Conservation (phyloP, 2,329 filamentous ascomycete species). For the Penicillium glabrum region DNA sequence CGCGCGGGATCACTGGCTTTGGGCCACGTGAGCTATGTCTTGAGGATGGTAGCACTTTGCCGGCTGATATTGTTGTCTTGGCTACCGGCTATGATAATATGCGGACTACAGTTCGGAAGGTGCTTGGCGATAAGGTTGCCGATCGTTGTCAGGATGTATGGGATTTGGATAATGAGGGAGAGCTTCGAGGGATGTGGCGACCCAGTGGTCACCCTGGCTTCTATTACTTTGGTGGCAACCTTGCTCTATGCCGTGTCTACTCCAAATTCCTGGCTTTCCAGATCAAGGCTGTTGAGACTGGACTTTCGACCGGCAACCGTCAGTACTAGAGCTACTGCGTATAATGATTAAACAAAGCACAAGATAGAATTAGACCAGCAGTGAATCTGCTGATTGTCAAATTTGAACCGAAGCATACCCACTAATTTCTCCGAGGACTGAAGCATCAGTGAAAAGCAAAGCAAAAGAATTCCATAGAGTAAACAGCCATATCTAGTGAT, state of each 20-base stretch:
- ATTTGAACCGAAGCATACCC: not conserved
- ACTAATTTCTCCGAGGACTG: no score
- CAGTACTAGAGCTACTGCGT: not conserved
- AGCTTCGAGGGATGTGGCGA: slow-evolving; percentile 58
- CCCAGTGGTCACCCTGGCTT: slow-evolving; percentile 63
- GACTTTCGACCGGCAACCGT: slow-evolving; percentile 25
- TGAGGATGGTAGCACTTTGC: slow-evolving; percentile 56
- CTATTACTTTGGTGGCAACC: slow-evolving; percentile 66
- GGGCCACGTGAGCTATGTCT: slow-evolving; percentile 49
- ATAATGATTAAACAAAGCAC: not conserved
- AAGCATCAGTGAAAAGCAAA: no score
- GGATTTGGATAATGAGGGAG: slow-evolving; percentile 59
- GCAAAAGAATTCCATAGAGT: no score
- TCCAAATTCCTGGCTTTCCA: slow-evolving; percentile 55
- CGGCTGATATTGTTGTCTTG: slow-evolving; percentile 64
- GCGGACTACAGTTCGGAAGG: slow-evolving; percentile 60
- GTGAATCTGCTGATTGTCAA: not conserved
- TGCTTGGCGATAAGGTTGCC: slow-evolving; percentile 63
- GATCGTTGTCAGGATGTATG: slow-evolving; percentile 59
- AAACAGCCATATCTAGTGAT: no score
- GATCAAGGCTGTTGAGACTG: slow-evolving; percentile 49
- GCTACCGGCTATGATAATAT: slow-evolving; percentile 69
- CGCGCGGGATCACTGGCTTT: slow-evolving; percentile 54
- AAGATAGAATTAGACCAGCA: not conserved
- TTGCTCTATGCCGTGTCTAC: slow-evolving; percentile 62